A percentile compares a stretch with the other conserved stretches of the same genome.
Conservation (phyloP, 306 rosid species). For the Trichosanthes truncata region DNA sequence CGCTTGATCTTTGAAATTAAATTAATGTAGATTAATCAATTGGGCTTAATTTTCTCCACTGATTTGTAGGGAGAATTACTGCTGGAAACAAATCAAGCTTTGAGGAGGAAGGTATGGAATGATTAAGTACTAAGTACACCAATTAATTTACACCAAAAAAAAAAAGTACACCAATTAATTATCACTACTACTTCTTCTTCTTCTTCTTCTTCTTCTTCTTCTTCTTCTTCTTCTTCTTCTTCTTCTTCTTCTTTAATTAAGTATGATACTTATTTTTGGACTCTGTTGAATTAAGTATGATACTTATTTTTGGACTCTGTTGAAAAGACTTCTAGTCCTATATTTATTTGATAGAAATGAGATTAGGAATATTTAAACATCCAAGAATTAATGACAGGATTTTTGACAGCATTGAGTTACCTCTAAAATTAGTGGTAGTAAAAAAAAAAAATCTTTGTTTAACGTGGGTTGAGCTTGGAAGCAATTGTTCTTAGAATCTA, state of each 20-base stretch:
- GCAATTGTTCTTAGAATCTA: no score
- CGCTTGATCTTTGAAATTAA: background rate
- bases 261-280: no score
- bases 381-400: background rate
- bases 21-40: background rate
- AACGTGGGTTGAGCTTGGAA: no score
- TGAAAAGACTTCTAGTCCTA: no score
- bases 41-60: background rate
- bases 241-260: no score
- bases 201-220: background rate
- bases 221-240: no score
- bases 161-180: background rate
- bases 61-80: conserved; percentile 50
- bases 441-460: no score
- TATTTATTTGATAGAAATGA: background rate
- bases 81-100: conserved; percentile 40
- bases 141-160: background rate
- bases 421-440: background rate
- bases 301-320: no score
- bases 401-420: background rate
- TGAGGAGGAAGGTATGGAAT: conserved; percentile 43
- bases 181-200: background rate
- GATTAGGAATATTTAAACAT: no score
- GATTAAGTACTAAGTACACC: background rate
- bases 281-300: no score